A percentile compares a stretch with the other conserved stretches of the same genome.
These are phyloP conservation scores for Kurtzmaniella natalensis DNA, from an alignment of 1,139 yeast species.

Conservation along the genomic window DNA sequence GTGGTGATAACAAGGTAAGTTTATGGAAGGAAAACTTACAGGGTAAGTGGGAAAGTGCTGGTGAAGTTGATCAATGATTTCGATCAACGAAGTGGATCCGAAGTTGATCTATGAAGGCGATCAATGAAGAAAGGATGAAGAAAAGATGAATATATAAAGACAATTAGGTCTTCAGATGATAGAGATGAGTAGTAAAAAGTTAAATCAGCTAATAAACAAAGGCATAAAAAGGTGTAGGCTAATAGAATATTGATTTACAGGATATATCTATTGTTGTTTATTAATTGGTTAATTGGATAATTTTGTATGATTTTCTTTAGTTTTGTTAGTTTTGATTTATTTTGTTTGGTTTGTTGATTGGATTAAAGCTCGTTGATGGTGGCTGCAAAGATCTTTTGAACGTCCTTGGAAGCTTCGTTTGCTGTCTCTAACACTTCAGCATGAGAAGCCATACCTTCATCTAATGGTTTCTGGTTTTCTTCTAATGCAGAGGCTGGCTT, in stretches of 20 bases:
- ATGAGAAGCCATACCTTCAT: conserved; percentile 83
- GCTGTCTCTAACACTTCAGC: conserved; percentile 87
- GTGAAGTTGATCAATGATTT: conserved; percentile 89
- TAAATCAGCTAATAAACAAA: no score
- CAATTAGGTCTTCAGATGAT: no score
- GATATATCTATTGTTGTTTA: no score
- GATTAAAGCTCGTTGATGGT: conserved; percentile 52
- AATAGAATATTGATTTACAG: no score
- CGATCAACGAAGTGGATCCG: no score
- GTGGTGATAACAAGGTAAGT: conserved; percentile 94
- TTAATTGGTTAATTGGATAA: no score
- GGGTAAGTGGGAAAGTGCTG: conserved; percentile 96
- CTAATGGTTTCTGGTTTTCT: conserved; percentile 48
- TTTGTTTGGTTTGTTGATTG: no score
- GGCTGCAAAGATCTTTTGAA: conserved; percentile 62
- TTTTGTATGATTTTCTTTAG: no score
- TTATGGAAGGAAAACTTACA: conserved; percentile 93
- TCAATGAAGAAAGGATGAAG: no score
- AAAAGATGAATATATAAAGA: background rate
- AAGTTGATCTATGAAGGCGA: no score
- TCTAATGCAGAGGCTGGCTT: conserved; percentile 72
- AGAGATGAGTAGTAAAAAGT: no score
- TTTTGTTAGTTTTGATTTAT: background rate
- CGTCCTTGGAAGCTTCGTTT: conserved; percentile 73
- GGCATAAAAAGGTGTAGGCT: no score